Percentiles rank a stretch among this genome's conserved stretches.
Conservation (phyloP, 1,139 yeast species). For the Geotrichum phurueaensis region DNA sequence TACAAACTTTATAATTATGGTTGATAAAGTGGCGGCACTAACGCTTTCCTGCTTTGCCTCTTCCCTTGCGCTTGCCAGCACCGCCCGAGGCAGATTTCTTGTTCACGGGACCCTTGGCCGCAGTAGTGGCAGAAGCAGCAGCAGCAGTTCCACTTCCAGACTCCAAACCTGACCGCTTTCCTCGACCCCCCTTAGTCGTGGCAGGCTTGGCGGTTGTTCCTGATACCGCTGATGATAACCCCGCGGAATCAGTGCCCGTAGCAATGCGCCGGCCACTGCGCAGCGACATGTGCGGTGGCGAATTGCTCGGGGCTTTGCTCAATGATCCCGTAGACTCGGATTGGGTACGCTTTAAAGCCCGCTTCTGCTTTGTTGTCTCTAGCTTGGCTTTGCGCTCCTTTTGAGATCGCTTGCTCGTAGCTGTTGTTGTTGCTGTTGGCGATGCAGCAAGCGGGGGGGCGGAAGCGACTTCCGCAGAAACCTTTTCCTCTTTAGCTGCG, state of each 20-base stretch:
- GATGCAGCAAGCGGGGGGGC: neutral
- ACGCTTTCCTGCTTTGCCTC: conserved; percentile 1
- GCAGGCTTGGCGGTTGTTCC: neutral
- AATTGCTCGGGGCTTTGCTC: neutral
- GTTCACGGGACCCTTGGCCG: neutral
- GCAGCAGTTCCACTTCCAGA: neutral
- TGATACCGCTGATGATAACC: neutral
- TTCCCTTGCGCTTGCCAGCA: neutral
- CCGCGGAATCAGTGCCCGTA: neutral
- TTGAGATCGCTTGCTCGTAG: neutral
- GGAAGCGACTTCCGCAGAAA: neutral
- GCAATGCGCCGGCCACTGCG: neutral
- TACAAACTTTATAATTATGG: neutral
- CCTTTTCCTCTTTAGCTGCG: neutral
- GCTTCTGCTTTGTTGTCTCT: neutral
- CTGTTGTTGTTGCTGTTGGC: too few relatives aligned
- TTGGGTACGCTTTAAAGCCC: neutral
- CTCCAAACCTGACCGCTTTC: neutral
- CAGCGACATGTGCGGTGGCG: neutral
- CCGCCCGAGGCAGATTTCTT: neutral
- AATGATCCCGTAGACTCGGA: neutral
- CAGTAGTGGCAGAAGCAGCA: too few relatives aligned
- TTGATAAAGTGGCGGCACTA: neutral
- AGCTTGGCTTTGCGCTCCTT: neutral
- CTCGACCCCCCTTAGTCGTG: neutral